These are phyloP conservation scores for Rhododendron simsii DNA, from an alignment of 148 eudicot genomes.

Conservation along the genomic window DNA sequence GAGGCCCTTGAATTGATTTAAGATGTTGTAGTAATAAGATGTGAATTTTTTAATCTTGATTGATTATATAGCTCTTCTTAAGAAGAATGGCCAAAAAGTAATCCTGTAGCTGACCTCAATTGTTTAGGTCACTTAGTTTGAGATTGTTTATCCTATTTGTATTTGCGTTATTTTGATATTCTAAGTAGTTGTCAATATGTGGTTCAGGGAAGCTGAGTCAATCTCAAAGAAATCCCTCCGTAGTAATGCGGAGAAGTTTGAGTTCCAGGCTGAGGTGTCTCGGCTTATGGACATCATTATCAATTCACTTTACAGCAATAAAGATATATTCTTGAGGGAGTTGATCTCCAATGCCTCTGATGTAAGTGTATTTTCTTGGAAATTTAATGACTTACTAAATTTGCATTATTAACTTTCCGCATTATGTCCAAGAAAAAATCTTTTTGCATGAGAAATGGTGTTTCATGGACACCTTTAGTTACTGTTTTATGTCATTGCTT, in stretches of 20 bases:
- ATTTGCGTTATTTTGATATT: not conserved
- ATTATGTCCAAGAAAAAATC: not conserved
- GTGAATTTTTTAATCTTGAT: not conserved
- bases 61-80: not conserved
- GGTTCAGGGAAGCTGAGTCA: slow-evolving; percentile 82
- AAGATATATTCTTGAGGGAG: slow-evolving; percentile 94
- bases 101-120: not conserved
- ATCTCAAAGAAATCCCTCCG: slow-evolving; percentile 85
- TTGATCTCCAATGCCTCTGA: slow-evolving; percentile 98
- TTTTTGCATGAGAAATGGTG: not conserved
- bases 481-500: not conserved
- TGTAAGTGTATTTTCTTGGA: slow-evolving; percentile 40
- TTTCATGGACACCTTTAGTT: not conserved
- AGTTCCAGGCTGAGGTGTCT: slow-evolving; percentile 99
- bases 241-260: slow-evolving; percentile 82
- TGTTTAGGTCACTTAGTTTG: not conserved
- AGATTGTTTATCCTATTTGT: not conserved
- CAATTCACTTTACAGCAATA: slow-evolving; percentile 96
- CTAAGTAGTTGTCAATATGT: not conserved
- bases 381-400: not conserved
- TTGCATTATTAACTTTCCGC: not conserved
- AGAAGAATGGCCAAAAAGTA: not conserved
- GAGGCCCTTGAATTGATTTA: not conserved
- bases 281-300: slow-evolving; percentile 98
- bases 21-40: not conserved